Percentiles rank a stretch among this genome's conserved stretches.
phyloP scores from a whole-genome alignment of 2,329 filamentous ascomycete genomes.

The Arthrobotrys pseudoclavata region DNA sequence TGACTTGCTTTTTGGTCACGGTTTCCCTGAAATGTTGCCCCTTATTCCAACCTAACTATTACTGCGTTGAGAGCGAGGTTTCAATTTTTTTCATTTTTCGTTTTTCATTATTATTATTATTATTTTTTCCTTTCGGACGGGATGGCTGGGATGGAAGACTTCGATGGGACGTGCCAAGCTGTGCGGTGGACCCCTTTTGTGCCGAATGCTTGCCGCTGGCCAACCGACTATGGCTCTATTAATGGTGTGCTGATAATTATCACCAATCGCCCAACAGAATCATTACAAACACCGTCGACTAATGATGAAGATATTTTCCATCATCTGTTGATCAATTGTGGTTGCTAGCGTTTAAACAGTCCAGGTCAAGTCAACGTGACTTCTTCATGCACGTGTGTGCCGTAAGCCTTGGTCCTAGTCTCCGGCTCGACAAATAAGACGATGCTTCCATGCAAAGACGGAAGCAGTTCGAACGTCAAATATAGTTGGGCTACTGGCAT shows the following conservation, averaged over 20 bases:
- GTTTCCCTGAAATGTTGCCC: conserved; percentile 41
- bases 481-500: conserved; percentile 27
- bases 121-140: conserved; percentile 25
- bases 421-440: conserved; percentile 41
- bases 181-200: conserved; percentile 13
- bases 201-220: conserved; percentile 40
- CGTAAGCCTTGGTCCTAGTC: not conserved
- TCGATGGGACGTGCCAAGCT: conserved; percentile 25
- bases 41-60: conserved; percentile 43
- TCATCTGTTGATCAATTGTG: conserved; percentile 23
- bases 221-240: conserved; percentile 32
- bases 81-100: conserved; percentile 15
- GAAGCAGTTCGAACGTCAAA: conserved; percentile 23
- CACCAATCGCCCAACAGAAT: conserved; percentile 38
- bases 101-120: not conserved
- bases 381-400: conserved; percentile 54
- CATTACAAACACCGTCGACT: conserved; percentile 35
- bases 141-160: conserved; percentile 43
- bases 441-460: conserved; percentile 47
- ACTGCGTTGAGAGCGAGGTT: conserved; percentile 23
- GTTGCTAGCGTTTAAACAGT: conserved; percentile 15
- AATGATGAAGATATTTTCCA: conserved; percentile 34
- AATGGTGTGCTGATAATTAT: conserved; percentile 39
- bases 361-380: conserved; percentile 48
- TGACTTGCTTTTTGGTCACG: conserved; percentile 58